Evolutionary conservation across 2,329 filamentous ascomycete species (phyloP).

Genomic region (Ascomycota sp.): DNA sequence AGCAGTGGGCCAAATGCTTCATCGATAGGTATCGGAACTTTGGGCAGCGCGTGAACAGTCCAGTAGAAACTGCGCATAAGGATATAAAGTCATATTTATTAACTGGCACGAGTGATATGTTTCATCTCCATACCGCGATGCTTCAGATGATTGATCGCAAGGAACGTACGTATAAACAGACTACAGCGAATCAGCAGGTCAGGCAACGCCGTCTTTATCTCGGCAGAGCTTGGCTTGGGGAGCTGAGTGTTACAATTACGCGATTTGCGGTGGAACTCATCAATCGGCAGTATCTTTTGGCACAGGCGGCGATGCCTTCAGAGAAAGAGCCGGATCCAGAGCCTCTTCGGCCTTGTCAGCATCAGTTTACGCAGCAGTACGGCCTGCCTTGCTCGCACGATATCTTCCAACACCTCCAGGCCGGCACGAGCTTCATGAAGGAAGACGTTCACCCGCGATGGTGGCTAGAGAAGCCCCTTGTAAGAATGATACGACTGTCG

Average conservation of each 20-base stretch:
- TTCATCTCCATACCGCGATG: background rate
- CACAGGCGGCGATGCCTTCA: too few species aligned
- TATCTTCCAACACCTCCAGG: too few species aligned
- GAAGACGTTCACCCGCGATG: too few species aligned
- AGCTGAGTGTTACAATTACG: background rate
- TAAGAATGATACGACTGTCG: too few species aligned
- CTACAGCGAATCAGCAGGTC: background rate
- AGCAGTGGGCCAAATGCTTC: background rate
- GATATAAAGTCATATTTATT: background rate
- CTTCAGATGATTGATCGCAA: background rate
- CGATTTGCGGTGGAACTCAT: too few species aligned
- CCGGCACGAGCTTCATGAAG: too few species aligned
- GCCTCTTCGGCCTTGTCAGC: too few species aligned
- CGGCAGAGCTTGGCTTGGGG: background rate
- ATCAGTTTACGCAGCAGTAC: too few species aligned
- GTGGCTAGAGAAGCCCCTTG: too few species aligned
- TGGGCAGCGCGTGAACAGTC: background rate
- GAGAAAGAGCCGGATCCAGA: too few species aligned
- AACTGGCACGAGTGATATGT: background rate
- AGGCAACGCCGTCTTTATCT: background rate
- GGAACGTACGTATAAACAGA: background rate
- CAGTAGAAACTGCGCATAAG: background rate
- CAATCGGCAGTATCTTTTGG: too few species aligned
- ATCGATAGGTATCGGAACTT: background rate
- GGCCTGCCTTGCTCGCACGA: too few species aligned